Evolutionary conservation across 2,329 filamentous ascomycete genomes (phyloP), one percentile per base, ranked within the genome.

Genomic region (Ophiostoma sp.): DNA sequence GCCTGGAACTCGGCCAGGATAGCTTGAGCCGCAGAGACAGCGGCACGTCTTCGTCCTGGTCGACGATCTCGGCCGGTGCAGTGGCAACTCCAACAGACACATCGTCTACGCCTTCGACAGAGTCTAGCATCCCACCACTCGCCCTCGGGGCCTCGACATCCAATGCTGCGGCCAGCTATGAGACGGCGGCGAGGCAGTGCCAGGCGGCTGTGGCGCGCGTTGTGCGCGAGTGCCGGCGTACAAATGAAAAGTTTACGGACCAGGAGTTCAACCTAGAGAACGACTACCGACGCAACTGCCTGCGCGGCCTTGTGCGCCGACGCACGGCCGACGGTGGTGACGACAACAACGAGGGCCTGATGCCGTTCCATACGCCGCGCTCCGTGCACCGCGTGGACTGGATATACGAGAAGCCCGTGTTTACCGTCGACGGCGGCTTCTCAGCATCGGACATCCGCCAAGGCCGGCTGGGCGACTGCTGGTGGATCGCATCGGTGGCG

Each of bases 401-500:
- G 73, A 89, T 84, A 74, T 85, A 89, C 69, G 86, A 86, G 4
- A 83, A 65, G 81, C 4, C 79, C 89, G 41, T 85, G 86, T 71
- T 88, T 89, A 40, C 41, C 9, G 42, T 45, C 18, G 40, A 47
- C 2, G 14, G 49, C 11, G 66, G 44, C 3, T 81, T 75, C 70
- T 77, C 78, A 11, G 75, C 76, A 58, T 77, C 79, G 0, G 79
- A 81, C 49, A 78, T 81, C 70, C 79, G 78, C 71, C 80, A 81
- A 68, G 79, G 79, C 27, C 70, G 70, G 9, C 83, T 84, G 71
- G 89, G 89, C 1, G 87, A 92, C 75, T 92, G 89, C 76, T 92
- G 89, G 88, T 86, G 90, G 75, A 81, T 92, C 75, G 88, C 89
- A 4, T 88, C 87, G 0, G 77, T 92, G 16, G 87, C 86, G 27